phyloP scores from a whole-genome alignment of 306 rosid species.

The Urtica urens region DNA sequence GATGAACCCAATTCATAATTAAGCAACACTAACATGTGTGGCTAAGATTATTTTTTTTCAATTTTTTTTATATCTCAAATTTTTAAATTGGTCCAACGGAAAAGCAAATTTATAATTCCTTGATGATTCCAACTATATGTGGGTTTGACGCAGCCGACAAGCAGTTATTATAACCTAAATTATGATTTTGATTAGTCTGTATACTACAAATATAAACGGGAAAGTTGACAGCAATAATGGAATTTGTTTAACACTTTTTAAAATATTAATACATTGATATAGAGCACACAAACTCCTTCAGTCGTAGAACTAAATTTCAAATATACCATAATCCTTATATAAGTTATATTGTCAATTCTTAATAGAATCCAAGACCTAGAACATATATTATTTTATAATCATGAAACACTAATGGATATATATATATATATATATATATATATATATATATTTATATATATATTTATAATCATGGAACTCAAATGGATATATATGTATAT shows the following conservation, averaged over 20 bases:
- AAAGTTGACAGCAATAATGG: too few relatives aligned
- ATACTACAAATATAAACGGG: too few relatives aligned
- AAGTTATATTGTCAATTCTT: too few relatives aligned
- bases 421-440: background rate
- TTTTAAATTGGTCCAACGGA: background rate
- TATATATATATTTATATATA: background rate
- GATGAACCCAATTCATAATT: constrained; percentile 13
- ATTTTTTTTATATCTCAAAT: background rate
- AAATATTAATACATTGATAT: too few relatives aligned
- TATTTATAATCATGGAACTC: background rate
- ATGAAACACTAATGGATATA: background rate
- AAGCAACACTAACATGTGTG: constrained; percentile 4
- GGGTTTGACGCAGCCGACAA: constrained; percentile 4
- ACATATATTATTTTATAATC: background rate
- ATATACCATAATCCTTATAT: too few relatives aligned
- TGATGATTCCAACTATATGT: background rate
- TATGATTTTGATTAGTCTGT: too few relatives aligned
- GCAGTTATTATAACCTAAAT: too few relatives aligned
- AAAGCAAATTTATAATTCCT: background rate
- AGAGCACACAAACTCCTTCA: too few relatives aligned
- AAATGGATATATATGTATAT: background rate
- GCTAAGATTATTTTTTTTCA: constrained; percentile 1
- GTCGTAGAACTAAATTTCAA: too few relatives aligned
- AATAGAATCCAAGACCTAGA: background rate
- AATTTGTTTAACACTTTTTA: too few relatives aligned